These are phyloP conservation scores for Trichoderma semiorbis DNA, from an alignment of 2,329 filamentous ascomycete genomes.

Conservation along the genomic window DNA sequence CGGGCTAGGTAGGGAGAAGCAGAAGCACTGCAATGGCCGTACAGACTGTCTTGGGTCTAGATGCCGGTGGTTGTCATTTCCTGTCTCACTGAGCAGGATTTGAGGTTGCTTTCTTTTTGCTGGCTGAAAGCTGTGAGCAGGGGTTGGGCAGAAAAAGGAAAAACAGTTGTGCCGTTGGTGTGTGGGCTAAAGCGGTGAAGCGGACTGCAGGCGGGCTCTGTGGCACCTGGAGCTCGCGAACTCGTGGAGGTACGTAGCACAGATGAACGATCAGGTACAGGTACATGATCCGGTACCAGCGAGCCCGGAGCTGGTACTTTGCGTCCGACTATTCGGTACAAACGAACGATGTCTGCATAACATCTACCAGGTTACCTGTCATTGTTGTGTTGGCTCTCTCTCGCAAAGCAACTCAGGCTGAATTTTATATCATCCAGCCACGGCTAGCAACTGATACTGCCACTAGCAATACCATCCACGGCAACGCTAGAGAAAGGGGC, in stretches of 20 bases:
- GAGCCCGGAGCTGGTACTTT: background rate
- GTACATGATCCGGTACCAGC: background rate
- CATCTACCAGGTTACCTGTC: background rate
- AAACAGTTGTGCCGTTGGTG: conserved; percentile 17
- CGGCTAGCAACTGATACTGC: background rate
- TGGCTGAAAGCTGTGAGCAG: conserved; percentile 9
- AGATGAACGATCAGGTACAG: background rate
- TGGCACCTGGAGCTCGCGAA: conserved; percentile 1
- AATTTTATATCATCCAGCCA: background rate
- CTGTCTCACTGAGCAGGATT: background rate
- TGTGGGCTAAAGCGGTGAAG: conserved; percentile 15
- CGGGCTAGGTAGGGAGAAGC: background rate
- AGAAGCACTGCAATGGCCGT: background rate
- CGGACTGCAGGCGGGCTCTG: background rate
- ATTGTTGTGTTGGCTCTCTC: background rate
- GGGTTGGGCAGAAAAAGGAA: conserved; percentile 17
- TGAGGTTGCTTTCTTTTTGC: background rate
- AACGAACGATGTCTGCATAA: background rate
- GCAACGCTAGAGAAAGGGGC: background rate
- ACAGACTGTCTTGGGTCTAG: background rate
- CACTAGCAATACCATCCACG: background rate
- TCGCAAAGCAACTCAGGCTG: background rate
- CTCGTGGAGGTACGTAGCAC: background rate
- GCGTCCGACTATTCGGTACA: background rate
- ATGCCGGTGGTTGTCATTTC: background rate